Evolutionary conservation across 192 early-diverging fungal species (phyloP).

Genomic region (Chytriomyces sp.): DNA sequence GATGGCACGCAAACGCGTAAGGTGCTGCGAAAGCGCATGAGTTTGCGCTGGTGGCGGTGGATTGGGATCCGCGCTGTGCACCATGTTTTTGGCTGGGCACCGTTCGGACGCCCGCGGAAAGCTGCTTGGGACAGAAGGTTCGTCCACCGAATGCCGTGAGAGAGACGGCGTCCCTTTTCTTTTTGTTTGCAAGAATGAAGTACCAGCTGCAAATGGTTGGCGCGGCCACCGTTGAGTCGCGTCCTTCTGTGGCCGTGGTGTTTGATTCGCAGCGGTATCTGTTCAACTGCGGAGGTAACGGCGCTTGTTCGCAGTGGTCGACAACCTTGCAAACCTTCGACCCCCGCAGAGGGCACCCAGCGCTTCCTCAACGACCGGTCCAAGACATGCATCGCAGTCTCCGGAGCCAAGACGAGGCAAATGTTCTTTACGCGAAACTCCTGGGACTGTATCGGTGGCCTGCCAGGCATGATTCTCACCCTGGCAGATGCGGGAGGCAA

Average conservation of each 20-base stretch:
- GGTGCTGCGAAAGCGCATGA: too few relatives aligned
- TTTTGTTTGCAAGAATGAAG: constrained; percentile 1
- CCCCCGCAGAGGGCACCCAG: constrained; percentile 75
- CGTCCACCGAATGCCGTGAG: not conserved
- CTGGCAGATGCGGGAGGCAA: constrained; percentile 73
- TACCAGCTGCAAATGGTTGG: constrained; percentile 31
- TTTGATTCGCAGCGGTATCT: constrained; percentile 79
- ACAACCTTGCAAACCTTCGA: not conserved
- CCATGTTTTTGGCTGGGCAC: too few relatives aligned
- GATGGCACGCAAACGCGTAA: too few relatives aligned
- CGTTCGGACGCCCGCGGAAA: not conserved
- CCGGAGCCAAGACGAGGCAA: constrained; percentile 70
- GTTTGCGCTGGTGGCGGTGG: too few relatives aligned
- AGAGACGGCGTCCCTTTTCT: constrained; percentile 1
- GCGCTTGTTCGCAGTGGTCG: not conserved
- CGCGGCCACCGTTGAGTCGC: constrained; percentile 50
- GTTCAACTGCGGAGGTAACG: constrained; percentile 77
- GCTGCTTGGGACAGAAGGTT: not conserved
- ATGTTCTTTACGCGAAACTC: constrained; percentile 81
- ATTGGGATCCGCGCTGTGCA: too few relatives aligned
- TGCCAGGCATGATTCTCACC: constrained; percentile 93
- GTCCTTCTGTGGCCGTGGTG: constrained; percentile 72
- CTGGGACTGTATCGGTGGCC: constrained; percentile 86
- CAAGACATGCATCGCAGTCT: constrained; percentile 34
- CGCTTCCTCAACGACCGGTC: constrained; percentile 80